A percentile compares a stretch with the other conserved stretches of the same genome.
These are phyloP conservation scores for Chlorella variabilis DNA, from an alignment of 163 green algal genomes.

Conservation along the genomic window DNA sequence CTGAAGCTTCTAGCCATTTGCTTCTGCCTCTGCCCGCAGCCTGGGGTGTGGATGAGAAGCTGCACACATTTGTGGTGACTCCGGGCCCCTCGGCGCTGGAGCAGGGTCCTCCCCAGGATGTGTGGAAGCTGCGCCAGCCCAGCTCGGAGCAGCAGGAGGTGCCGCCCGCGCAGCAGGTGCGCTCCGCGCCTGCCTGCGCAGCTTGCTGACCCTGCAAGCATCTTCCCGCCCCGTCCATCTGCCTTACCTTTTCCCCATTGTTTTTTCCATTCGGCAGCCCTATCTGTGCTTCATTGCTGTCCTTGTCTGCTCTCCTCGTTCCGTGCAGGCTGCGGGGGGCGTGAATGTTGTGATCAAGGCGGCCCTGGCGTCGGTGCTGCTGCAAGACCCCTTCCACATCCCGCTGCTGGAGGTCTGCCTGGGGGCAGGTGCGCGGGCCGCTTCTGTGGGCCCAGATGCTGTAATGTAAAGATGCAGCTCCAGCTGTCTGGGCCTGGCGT, in stretches of 20 bases:
- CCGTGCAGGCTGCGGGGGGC: conserved; percentile 22
- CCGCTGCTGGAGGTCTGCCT: conserved; percentile 79
- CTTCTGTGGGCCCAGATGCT: not conserved
- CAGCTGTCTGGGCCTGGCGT: too few species aligned
- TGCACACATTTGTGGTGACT: conserved; percentile 61
- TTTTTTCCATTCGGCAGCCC: not conserved
- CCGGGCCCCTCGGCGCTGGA: not conserved
- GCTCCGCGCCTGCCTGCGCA: not conserved
- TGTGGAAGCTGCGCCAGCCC: conserved; percentile 26
- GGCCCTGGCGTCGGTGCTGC: conserved; percentile 41
- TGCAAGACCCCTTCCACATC: conserved; percentile 66
- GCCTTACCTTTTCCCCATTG: too few species aligned
- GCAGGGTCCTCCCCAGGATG: not conserved
- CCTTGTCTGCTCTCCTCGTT: not conserved
- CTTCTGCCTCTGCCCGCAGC: not conserved
- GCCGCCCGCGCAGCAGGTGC: conserved; percentile 31
- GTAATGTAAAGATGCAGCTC: too few species aligned
- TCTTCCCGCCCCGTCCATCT: too few species aligned
- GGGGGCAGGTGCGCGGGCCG: not conserved
- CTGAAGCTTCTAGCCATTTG: too few species aligned
- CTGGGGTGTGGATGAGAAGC: conserved; percentile 71
- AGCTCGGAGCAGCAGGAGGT: conserved; percentile 24
- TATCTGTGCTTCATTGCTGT: not conserved
- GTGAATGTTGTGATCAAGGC: conserved; percentile 62
- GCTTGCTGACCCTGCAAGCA: too few species aligned